Base-by-base conservation (phyloP, 768 basidiomycete genomes). In the Clitopilus passeckerianus region DNA sequence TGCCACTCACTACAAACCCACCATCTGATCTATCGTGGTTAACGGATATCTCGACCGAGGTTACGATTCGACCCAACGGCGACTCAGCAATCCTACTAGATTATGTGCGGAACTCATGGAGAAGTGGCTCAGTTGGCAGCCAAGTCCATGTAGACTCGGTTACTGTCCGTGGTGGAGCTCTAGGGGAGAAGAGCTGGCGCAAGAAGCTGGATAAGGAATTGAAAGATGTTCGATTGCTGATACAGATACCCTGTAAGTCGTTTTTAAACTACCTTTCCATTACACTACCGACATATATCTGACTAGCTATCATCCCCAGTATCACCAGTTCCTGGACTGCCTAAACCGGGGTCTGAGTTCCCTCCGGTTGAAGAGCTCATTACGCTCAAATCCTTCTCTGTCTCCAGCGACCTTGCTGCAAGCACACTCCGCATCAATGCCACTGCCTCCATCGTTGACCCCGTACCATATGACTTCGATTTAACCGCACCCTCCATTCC, bases 261-360 rank as follows among this genome's bases (percentile, higher is more conserved):
- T 34, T 15, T 54, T 59, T 57, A 22, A 14, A 43, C 57, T 58
- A 37, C 52, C 44, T 57, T n/a, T 18, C 5, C 10, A 22, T 9
- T 23, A 5, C 20, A 18, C 5, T 10, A 50, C 46, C 46, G 22
- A 50, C 46, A 50, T 20, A 9, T 41, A 18, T 50, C 46, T 50
- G 46, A 50, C 46, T 18, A 50, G 46, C 46, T 3, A 50, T 50
- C 18, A 35, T 37, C 53, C 64, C 9, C 62, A 91, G 89, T 90
- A 24, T 87, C 86, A 7, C 67, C 74, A 7, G 64, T 91, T 7
- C 87, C 89, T 44, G 87, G 87, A 4, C 71, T 91, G 15, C 90
- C 90, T 16, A 69, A 71, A 18, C 86, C 87, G 2, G 86, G 85
- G 15, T 64, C 71, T 9, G 71, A 77, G 55, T 74, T 86, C 2